Percentiles rank a stretch among this genome's conserved stretches.
phyloP scores from a whole-genome alignment of 1,284 basidiomycete species.

The Gomphus bonarii region DNA sequence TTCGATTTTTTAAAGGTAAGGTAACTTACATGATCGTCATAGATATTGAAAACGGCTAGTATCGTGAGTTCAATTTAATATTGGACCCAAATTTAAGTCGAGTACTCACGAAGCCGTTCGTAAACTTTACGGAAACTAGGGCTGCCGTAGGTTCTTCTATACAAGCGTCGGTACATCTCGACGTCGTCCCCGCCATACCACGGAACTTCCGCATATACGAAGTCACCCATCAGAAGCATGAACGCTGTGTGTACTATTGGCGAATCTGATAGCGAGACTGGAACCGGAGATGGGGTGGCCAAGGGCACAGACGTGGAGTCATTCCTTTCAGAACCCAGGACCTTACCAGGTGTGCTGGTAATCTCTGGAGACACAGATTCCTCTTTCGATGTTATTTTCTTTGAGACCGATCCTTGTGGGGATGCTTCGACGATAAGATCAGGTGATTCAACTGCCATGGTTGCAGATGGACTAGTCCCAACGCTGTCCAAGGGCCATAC shows the following conservation, averaged over 20 bases:
- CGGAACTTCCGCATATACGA: conserved; percentile 73
- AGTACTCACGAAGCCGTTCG: conserved; percentile 49
- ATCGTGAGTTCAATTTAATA: background rate
- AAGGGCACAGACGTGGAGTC: background rate
- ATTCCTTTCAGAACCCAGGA: background rate
- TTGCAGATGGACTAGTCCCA: background rate
- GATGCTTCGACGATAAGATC: conserved; percentile 6
- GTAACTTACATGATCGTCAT: conserved; percentile 60
- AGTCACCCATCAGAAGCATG: conserved; percentile 59
- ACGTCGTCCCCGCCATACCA: conserved; percentile 44
- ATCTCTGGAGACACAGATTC: background rate
- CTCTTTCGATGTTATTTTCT: background rate
- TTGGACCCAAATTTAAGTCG: background rate
- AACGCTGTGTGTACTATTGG: conserved; percentile 33
- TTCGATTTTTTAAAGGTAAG: background rate
- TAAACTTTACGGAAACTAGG: conserved; percentile 56
- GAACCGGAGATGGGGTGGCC: conserved; percentile 4
- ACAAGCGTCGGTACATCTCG: conserved; percentile 51
- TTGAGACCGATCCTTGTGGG: background rate
- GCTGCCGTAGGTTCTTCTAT: conserved; percentile 56
- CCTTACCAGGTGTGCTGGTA: background rate
- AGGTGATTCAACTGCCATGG: background rate
- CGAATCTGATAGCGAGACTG: conserved; percentile 6
- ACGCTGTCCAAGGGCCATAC: conserved; percentile 25
- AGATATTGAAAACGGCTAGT: conserved; percentile 51